phyloP scores from a whole-genome alignment of 345 rosid genomes.

The Eucalyptus paniculata region DNA sequence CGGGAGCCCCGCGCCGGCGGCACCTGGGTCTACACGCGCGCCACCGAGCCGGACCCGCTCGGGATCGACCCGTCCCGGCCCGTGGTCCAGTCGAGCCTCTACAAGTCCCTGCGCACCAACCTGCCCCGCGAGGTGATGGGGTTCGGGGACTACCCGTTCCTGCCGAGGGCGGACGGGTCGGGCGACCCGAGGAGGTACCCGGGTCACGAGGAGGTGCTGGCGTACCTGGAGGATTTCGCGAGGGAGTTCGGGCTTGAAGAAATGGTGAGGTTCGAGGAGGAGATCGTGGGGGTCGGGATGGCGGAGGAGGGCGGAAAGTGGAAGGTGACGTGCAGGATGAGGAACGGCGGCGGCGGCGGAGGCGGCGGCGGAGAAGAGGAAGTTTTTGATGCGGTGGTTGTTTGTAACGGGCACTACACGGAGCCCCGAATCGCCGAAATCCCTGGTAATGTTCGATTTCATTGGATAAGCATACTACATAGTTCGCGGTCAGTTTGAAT shows the following conservation, averaged over 20 bases:
- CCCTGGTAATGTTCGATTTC: constrained; percentile 20
- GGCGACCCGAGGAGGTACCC: constrained; percentile 71
- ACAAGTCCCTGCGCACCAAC: constrained; percentile 76
- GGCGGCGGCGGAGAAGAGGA: constrained; percentile 9
- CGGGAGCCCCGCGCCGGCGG: constrained; percentile 55
- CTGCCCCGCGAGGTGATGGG: constrained; percentile 91
- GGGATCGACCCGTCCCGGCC: constrained; percentile 47
- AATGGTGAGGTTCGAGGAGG: constrained; percentile 48
- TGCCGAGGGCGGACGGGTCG: constrained; percentile 1
- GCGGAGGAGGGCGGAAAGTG: constrained; percentile 23
- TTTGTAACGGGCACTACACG: constrained; percentile 56
- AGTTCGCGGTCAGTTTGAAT: background rate
- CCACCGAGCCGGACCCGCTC: constrained; percentile 53
- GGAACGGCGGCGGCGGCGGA: background rate
- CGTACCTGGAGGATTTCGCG: constrained; percentile 48
- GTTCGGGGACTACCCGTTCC: constrained; percentile 56
- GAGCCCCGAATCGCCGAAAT: constrained; percentile 61
- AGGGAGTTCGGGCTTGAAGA: constrained; percentile 49
- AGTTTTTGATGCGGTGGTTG: constrained; percentile 64
- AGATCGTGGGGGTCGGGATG: constrained; percentile 29
- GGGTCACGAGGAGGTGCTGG: constrained; percentile 56
- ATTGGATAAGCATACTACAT: rapidly evolving
- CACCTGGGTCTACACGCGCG: constrained; percentile 60
- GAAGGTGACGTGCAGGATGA: constrained; percentile 35
- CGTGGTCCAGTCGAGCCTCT: constrained; percentile 57